Evolutionary conservation across 75 land plant species (phyloP).

Genomic region (Isoetes taiwanensis): DNA sequence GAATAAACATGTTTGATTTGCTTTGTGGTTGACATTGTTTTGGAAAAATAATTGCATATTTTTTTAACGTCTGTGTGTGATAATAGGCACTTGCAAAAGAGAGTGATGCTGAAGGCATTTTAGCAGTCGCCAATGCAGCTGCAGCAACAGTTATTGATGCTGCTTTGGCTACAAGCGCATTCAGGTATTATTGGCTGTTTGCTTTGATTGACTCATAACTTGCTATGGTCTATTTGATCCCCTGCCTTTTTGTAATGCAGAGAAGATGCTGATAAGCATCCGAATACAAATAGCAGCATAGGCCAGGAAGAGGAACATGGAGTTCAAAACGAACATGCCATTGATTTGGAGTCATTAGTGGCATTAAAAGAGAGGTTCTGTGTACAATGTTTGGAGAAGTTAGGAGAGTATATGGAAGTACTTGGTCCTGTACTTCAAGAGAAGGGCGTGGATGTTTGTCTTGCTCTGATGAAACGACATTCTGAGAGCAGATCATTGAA

Average conservation of each 20-base stretch:
- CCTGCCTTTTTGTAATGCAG: not conserved
- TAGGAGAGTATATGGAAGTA: conserved; percentile 94
- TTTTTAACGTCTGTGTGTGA: not conserved
- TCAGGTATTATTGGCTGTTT: conserved; percentile 30
- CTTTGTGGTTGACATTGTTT: not conserved
- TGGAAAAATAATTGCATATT: not conserved
- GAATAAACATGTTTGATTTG: not conserved
- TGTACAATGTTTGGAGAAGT: conserved; percentile 75
- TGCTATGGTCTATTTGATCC: not conserved
- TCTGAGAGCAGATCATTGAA: conserved; percentile 25
- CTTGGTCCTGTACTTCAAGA: conserved; percentile 90
- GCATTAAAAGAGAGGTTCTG: conserved; percentile 56
- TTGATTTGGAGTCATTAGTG: conserved; percentile 42
- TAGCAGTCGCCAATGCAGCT: conserved; percentile 75
- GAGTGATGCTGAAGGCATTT: conserved; percentile 59
- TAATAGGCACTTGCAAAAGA: conserved; percentile 42
- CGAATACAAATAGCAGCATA: conserved; percentile 14
- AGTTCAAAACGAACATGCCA: conserved; percentile 32
- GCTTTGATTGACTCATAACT: conserved; percentile 4
- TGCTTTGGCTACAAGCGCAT: conserved; percentile 47
- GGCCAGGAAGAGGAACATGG: conserved; percentile 14
- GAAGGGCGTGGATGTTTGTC: conserved; percentile 97
- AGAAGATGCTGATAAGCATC: not conserved
- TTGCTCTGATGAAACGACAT: conserved; percentile 54
- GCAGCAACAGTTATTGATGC: conserved; percentile 91